These are phyloP conservation scores for Monotropa hypopitys DNA, from an alignment of 179 eudicot genomes.

Conservation along the genomic window DNA sequence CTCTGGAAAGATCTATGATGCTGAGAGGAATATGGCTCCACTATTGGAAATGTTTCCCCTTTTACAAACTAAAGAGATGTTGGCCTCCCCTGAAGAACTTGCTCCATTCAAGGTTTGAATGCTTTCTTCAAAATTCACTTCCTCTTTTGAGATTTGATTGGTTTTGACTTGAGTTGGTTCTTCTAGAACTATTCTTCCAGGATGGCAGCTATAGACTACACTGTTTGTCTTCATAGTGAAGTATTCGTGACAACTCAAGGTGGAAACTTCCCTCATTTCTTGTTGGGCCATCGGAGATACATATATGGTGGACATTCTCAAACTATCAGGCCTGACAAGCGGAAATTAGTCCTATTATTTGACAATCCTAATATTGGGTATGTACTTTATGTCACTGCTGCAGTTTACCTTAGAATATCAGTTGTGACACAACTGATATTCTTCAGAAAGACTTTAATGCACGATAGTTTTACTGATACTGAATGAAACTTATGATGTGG, in stretches of 20 bases:
- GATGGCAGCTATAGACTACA: conserved; percentile 93
- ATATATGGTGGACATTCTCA: conserved; percentile 80
- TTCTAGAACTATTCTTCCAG: conserved; percentile 86
- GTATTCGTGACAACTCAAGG: conserved; percentile 95
- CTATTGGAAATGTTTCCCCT: conserved; percentile 71
- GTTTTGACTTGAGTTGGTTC: conserved; percentile 7
- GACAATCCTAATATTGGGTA: conserved; percentile 87
- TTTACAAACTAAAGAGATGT: conserved; percentile 65
- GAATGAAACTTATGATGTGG: not conserved
- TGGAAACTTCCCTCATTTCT: conserved; percentile 92
- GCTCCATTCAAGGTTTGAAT: conserved; percentile 68
- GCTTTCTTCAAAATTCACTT: not conserved
- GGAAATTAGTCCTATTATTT: conserved; percentile 68
- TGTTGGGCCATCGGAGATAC: conserved; percentile 91
- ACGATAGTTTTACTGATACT: not conserved
- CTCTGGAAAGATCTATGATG: conserved; percentile 78
- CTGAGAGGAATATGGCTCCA: conserved; percentile 87
- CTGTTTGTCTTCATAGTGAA: conserved; percentile 92
- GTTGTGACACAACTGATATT: too few relatives aligned
- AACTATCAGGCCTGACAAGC: conserved; percentile 80
- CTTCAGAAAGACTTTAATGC: not conserved
- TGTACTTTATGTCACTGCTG: conserved; percentile 8
- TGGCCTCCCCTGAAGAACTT: conserved; percentile 83
- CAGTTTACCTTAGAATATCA: not conserved
- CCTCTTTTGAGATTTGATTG: conserved; percentile 12